Conservation (phyloP, 2,329 filamentous ascomycete species). For the Fusarium sp. region DNA sequence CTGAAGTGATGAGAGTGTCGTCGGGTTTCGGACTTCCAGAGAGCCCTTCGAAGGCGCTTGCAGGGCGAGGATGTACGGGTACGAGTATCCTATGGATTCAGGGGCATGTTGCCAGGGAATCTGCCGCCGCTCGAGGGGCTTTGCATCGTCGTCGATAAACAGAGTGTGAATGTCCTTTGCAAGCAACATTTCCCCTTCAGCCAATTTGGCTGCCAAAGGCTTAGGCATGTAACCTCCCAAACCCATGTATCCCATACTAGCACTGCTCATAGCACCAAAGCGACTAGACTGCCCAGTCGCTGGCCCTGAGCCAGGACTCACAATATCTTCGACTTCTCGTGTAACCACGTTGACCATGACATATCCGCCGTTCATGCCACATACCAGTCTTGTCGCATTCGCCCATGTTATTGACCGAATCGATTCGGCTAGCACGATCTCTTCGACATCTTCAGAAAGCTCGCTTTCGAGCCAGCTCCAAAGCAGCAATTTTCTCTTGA, state of each 20-base stretch:
- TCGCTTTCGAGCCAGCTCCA: constrained; percentile 99
- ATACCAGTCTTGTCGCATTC: constrained; percentile 86
- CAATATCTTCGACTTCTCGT: constrained; percentile 81
- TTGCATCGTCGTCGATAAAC: constrained; percentile 88
- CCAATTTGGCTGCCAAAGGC: constrained; percentile 85
- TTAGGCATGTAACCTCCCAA: constrained; percentile 92
- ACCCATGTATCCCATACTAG: constrained; percentile 97
- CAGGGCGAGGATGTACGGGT: constrained; percentile 91
- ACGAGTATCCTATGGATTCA: constrained; percentile 94
- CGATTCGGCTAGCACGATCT: constrained; percentile 84
- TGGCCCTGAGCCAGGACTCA: constrained; percentile 79
- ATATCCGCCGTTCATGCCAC: constrained; percentile 92
- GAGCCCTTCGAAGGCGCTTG: constrained; percentile 86
- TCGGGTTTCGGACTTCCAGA: constrained; percentile 91
- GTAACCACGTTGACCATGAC: constrained; percentile 87
- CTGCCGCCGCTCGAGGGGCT: constrained; percentile 84
- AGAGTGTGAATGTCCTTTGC: constrained; percentile 98
- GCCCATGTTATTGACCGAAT: constrained; percentile 94
- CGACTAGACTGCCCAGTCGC: constrained; percentile 74
- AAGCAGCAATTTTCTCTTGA: constrained; percentile 88
- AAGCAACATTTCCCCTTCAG: constrained; percentile 87
- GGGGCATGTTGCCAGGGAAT: constrained; percentile 93
- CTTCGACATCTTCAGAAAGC: constrained; percentile 77
- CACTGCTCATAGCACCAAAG: constrained; percentile 85
- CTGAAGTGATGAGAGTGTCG: constrained; percentile 90